Conservation (phyloP, 2,329 filamentous ascomycete species). For the Alternaria conjuncta region DNA sequence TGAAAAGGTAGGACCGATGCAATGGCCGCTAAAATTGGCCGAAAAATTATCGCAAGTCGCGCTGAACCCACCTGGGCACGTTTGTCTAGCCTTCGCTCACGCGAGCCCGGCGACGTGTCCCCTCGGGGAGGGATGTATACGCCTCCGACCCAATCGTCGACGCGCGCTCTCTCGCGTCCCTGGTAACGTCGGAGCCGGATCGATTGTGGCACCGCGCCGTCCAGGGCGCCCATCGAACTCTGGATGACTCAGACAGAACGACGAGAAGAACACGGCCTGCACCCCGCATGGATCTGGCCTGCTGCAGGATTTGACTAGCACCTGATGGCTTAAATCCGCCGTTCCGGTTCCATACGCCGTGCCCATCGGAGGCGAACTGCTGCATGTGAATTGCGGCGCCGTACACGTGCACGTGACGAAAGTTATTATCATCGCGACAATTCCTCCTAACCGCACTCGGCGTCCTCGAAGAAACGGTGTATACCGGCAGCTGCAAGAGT, state of each 20-base stretch:
- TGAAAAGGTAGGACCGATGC: slow-evolving; percentile 22
- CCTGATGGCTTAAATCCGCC: slow-evolving; percentile 25
- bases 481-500: slow-evolving; percentile 6
- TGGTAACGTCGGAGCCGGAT: slow-evolving; percentile 25
- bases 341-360: slow-evolving; percentile 6
- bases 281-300: slow-evolving; percentile 33
- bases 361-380: slow-evolving; percentile 4
- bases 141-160: slow-evolving; percentile 25
- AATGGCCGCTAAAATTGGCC: slow-evolving; percentile 18
- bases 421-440: slow-evolving; percentile 1
- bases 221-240: background rate
- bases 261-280: slow-evolving; percentile 38
- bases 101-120: slow-evolving; percentile 18
- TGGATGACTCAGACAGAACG: slow-evolving; percentile 29
- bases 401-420: slow-evolving; percentile 14
- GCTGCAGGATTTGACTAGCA: slow-evolving; percentile 24
- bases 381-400: slow-evolving; percentile 9
- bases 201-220: slow-evolving; percentile 27
- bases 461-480: background rate
- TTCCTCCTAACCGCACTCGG: background rate
- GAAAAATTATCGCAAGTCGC: slow-evolving; percentile 25
- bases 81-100: background rate
- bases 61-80: slow-evolving; percentile 1
- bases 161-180: background rate
- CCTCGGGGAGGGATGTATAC: slow-evolving; percentile 21